Base-by-base conservation (phyloP, 225 moss, liverwort and hornwort genomes). In the Neckera pumila region DNA sequence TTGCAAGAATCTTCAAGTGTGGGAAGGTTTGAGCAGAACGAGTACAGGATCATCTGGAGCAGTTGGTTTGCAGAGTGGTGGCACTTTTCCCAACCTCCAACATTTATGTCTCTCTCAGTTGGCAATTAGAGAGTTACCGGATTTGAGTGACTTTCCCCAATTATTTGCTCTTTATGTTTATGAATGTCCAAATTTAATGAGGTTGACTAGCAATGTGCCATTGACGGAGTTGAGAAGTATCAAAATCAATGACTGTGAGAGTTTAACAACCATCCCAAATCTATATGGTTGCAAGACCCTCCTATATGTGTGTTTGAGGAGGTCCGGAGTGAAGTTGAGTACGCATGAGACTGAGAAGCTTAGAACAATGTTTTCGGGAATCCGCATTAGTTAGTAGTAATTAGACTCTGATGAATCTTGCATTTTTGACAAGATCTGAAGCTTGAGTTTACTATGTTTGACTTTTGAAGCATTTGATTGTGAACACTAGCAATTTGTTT, bases 51-150 rank as follows among this genome's bases (percentile, higher is more conserved):
- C 47, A 47, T 74, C 2, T 30, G 36, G 53, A 54, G 22, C 4
- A 77, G 0, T 21, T 77, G 36, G 13, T 54, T 5, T 54, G 4
- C 2, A 10, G 1, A 36, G 34, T 23, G 14, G 36, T 77, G 54
- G 15, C 1, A 7, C 17, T 11, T 58, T 58, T 27, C 2, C 38
- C 7, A n/a, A 58, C 38, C 38, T 79, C 0, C 7, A 2, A 38
- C 0, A 0, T 14, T 9, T 77, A 14, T 0, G 0, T 31, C 31
- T 74, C 7, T 11, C 0, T 4, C 0, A 3, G 0, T 4, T 74
- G 11, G 11, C 30, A 74, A 30, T 47, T 0, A 7, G 0, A 0
- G 7, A 74, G 4, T 47, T 47, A 11, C 31, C 19, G 0, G 7
- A 76, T 34, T 34, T 76, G 34, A 53, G 76, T 6, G 4, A 34